Conservation (phyloP, 2,329 filamentous ascomycete species). For the Metarhizium guizhouense region DNA sequence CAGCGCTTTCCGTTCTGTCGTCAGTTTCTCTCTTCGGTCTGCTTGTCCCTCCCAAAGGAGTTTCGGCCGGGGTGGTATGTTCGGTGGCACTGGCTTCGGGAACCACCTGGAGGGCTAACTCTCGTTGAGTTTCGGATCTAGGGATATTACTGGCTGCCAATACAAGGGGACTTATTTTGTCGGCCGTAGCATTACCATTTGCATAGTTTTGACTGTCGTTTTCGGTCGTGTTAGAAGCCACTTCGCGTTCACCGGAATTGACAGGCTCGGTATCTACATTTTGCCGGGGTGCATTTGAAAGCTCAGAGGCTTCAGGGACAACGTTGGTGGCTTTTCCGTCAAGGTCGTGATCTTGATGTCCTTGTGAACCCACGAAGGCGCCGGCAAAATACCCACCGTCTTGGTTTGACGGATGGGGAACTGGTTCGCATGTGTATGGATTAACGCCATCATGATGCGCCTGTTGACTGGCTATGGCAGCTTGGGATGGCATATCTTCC, state of each 20-base stretch:
- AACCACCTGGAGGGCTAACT: constrained; percentile 9
- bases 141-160: constrained; percentile 9
- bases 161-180: constrained; percentile 11
- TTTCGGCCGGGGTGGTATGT: constrained; percentile 5
- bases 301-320: background rate
- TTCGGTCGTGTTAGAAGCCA: background rate
- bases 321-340: background rate
- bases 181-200: constrained; percentile 3
- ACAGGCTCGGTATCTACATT: background rate
- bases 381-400: constrained; percentile 11
- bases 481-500: constrained; percentile 40
- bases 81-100: constrained; percentile 10
- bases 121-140: constrained; percentile 15
- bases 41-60: constrained; percentile 2
- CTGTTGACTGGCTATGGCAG: constrained; percentile 39
- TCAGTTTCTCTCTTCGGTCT: constrained; percentile 16
- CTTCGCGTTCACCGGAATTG: background rate
- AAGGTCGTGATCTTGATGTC: constrained; percentile 9
- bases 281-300: background rate
- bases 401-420: constrained; percentile 14
- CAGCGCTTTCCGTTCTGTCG: constrained; percentile 33
- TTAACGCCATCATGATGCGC: constrained; percentile 48
- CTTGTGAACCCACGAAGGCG: constrained; percentile 8
- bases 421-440: constrained; percentile 43
- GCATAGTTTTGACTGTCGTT: constrained; percentile 9